phyloP scores from a whole-genome alignment of 306 rosid genomes.

The Quercus berberidifolia region DNA sequence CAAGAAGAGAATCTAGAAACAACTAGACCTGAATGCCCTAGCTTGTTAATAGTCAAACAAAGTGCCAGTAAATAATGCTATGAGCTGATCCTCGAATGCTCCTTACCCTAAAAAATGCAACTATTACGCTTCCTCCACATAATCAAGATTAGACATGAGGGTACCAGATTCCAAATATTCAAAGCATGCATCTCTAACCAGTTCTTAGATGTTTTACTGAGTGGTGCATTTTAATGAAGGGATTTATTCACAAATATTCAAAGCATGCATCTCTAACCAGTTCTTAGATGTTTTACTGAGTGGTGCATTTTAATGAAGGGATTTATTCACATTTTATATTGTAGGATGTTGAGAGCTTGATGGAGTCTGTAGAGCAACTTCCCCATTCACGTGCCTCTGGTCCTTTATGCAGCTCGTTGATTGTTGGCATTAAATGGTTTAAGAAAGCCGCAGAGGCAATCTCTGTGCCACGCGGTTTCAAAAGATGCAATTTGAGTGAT shows the following conservation, averaged over 20 bases:
- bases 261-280: too few species aligned
- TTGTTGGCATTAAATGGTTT: slow-evolving; percentile 73
- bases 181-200: too few species aligned
- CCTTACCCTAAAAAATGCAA: too few species aligned
- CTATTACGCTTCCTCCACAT: too few species aligned
- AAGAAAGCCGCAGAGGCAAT: slow-evolving; percentile 59
- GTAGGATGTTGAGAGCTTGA: slow-evolving; percentile 68
- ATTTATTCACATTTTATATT: slow-evolving; percentile 24
- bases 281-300: background rate
- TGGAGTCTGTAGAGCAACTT: slow-evolving; percentile 46
- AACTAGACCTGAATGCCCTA: too few species aligned
- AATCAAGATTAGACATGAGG: too few species aligned
- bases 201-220: background rate
- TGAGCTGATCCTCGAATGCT: too few species aligned
- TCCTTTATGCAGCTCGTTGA: slow-evolving; percentile 49
- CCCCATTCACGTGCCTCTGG: slow-evolving; percentile 42
- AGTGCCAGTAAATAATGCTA: too few species aligned
- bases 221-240: slow-evolving; percentile 10
- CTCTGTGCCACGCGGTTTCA: slow-evolving; percentile 35
- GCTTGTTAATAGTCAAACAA: too few species aligned
- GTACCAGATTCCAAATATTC: too few species aligned
- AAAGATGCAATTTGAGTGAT: slow-evolving; percentile 59
- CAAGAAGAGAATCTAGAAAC: too few species aligned
- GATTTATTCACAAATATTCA: slow-evolving; percentile 4
- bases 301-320: slow-evolving; percentile 11